phyloP scores from a whole-genome alignment of 805 yeast genomes.

The Candida stauntonica region DNA sequence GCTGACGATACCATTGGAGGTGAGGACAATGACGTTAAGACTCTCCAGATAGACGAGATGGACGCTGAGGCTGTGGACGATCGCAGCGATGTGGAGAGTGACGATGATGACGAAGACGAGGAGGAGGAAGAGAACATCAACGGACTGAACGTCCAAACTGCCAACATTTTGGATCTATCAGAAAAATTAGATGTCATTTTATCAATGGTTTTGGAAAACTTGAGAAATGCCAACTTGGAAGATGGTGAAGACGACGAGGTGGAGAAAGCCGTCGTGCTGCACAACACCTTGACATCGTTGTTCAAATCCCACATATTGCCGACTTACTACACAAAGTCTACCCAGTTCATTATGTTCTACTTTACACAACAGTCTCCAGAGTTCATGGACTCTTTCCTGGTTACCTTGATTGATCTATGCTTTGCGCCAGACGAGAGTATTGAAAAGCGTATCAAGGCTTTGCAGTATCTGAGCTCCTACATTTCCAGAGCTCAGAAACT shows the following conservation, averaged over 20 bases:
- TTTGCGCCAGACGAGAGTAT: conserved; percentile 63
- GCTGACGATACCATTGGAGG: conserved; percentile 18
- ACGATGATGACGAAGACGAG: conserved; percentile 42
- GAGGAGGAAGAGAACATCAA: conserved; percentile 42
- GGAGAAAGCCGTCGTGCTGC: conserved; percentile 56
- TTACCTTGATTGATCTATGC: conserved; percentile 76
- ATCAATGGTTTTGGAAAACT: conserved; percentile 47
- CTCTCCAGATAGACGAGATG: neutral
- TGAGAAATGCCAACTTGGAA: conserved; percentile 30
- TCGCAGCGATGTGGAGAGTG: conserved; percentile 28
- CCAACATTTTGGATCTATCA: conserved; percentile 49
- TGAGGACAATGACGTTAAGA: conserved; percentile 17
- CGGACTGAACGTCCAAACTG: conserved; percentile 24
- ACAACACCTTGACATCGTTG: conserved; percentile 67
- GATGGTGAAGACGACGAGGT: conserved; percentile 49
- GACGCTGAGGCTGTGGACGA: conserved; percentile 10
- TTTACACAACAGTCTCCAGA: conserved; percentile 79
- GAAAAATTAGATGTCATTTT: conserved; percentile 71
- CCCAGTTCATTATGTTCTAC: conserved; percentile 80
- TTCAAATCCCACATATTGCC: conserved; percentile 83
- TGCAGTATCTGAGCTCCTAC: conserved; percentile 88
- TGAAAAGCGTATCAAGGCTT: conserved; percentile 78
- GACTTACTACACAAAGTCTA: conserved; percentile 85
- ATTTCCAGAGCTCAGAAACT: conserved; percentile 81
- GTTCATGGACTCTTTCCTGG: conserved; percentile 79